Evolutionary conservation across 2,329 filamentous ascomycete genomes (phyloP).

Genomic region (Fusarium sp.): DNA sequence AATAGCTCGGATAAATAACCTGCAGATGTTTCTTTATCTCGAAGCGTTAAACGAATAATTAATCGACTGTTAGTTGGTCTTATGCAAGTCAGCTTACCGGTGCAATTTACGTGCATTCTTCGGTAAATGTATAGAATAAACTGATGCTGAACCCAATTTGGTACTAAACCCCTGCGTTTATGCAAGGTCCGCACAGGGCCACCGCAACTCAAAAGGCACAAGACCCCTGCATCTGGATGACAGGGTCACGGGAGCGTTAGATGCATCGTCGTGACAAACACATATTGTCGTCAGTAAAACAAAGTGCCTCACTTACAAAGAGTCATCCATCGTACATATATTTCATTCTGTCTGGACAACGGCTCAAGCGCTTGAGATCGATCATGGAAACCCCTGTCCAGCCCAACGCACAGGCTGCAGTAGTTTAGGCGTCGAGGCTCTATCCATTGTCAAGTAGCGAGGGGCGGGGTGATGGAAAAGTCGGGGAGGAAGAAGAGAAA

Average conservation of each 20-base stretch:
- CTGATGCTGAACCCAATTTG: slow-evolving; percentile 36
- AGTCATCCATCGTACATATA: slow-evolving; percentile 29
- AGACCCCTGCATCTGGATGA: slow-evolving; percentile 28
- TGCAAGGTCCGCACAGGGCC: slow-evolving; percentile 30
- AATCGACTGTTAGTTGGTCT: not conserved
- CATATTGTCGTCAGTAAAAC: slow-evolving; percentile 2
- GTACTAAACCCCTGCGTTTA: slow-evolving; percentile 29
- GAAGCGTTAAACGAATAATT: not conserved
- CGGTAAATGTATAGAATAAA: not conserved
- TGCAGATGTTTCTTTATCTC: not conserved
- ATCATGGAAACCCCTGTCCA: slow-evolving; percentile 19
- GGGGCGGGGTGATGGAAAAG: slow-evolving; percentile 12
- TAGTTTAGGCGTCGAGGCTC: slow-evolving; percentile 20
- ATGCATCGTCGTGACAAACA: slow-evolving; percentile 21
- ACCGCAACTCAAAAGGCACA: slow-evolving; percentile 19
- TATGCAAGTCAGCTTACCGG: slow-evolving; percentile 16
- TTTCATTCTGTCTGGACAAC: slow-evolving; percentile 27
- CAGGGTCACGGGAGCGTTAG: slow-evolving; percentile 16
- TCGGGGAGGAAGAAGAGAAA: slow-evolving; percentile 5
- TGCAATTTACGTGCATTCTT: slow-evolving; percentile 15
- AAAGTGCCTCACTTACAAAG: slow-evolving; percentile 18
- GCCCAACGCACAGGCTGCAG: slow-evolving; percentile 25
- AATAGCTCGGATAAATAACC: slow-evolving; percentile 3
- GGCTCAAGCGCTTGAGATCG: slow-evolving; percentile 15
- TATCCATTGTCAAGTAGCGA: slow-evolving; percentile 24